phyloP scores from a whole-genome alignment of 2,329 filamentous ascomycete species.

The Didymella pomorum region DNA sequence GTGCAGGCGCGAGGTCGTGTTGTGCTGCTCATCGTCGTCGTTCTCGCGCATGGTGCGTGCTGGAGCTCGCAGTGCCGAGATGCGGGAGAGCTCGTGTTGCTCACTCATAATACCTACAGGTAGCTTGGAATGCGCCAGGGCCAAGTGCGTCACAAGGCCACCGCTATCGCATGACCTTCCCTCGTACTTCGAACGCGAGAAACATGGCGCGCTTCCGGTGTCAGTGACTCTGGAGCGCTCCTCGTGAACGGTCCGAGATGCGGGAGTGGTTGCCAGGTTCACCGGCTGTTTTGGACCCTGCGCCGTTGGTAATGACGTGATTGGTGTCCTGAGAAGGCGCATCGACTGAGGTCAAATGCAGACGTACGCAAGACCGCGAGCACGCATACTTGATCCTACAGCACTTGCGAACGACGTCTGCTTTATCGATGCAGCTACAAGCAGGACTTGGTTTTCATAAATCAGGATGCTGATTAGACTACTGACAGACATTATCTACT shows the following conservation, averaged over 20 bases:
- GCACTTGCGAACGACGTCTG: no score
- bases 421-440: no score
- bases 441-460: background rate
- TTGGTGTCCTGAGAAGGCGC: no score
- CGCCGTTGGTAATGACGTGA: background rate
- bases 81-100: slow-evolving; percentile 15
- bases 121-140: slow-evolving; percentile 2
- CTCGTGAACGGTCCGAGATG: background rate
- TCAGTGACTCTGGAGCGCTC: background rate
- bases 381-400: no score
- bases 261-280: background rate
- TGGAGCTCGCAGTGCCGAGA: slow-evolving; percentile 2
- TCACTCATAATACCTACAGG: slow-evolving; percentile 8
- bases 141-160: slow-evolving; percentile 13
- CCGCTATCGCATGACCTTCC: slow-evolving; percentile 17
- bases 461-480: no score
- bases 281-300: background rate
- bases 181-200: background rate
- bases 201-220: background rate
- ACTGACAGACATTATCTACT: no score
- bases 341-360: no score
- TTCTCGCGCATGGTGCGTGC: slow-evolving; percentile 12
- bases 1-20: slow-evolving; percentile 32
- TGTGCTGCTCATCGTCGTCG: slow-evolving; percentile 8
- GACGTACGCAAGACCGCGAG: no score